phyloP scores from a whole-genome alignment of 192 early-diverging fungal genomes.

The Diversispora epigaea region DNA sequence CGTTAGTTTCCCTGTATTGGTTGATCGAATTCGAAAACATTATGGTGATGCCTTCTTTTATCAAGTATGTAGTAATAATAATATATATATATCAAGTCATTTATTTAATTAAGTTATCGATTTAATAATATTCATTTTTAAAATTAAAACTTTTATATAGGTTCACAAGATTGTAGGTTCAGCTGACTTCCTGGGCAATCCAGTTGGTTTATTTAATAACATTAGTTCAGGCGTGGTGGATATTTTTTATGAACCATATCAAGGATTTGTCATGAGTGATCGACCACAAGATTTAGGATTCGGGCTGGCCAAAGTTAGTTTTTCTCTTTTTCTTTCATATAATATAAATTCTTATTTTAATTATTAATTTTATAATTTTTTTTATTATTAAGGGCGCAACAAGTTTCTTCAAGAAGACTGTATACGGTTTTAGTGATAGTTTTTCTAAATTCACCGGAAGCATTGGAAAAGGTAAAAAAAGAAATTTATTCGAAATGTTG shows the following conservation, averaged over 20 bases:
- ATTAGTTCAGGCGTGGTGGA: conserved; percentile 92
- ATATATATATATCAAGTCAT: too few species aligned
- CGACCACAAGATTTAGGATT: conserved; percentile 92
- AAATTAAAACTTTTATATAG: conserved; percentile 35
- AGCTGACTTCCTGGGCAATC: conserved; percentile 96
- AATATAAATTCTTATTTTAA: not conserved
- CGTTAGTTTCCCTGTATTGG: conserved; percentile 70
- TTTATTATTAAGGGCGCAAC: conserved; percentile 55
- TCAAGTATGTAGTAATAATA: conserved; percentile 42
- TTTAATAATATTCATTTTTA: not conserved
- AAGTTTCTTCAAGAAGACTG: conserved; percentile 87
- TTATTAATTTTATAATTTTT: not conserved
- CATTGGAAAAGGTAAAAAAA: conserved; percentile 79
- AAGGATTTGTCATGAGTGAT: conserved; percentile 93
- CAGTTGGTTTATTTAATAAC: conserved; percentile 95
- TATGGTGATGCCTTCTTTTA: conserved; percentile 90
- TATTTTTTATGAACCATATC: conserved; percentile 97
- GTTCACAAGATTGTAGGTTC: conserved; percentile 87
- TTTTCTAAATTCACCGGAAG: conserved; percentile 95
- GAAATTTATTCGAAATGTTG: not conserved
- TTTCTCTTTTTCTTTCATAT: conserved; percentile 39
- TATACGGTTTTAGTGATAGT: conserved; percentile 93
- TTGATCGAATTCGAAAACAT: conserved; percentile 78
- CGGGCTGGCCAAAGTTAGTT: conserved; percentile 81
- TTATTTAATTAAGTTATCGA: not conserved